phyloP scores from a whole-genome alignment of 495 filamentous ascomycete species.

The Podospora comata region DNA sequence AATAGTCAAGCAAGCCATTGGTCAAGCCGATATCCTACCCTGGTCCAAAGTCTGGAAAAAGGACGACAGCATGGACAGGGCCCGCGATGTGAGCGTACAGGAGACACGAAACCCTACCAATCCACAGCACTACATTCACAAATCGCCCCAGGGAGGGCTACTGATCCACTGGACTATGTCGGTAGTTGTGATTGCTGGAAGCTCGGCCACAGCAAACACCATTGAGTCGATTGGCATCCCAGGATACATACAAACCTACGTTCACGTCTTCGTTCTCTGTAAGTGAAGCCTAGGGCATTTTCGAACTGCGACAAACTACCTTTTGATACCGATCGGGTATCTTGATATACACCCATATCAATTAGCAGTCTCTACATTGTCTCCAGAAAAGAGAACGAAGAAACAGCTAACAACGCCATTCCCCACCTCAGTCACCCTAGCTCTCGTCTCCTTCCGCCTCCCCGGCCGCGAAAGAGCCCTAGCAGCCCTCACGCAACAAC shows the following conservation, averaged over 20 bases:
- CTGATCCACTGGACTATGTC: conserved; percentile 1
- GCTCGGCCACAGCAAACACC: neutral
- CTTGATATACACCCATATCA: too few relatives aligned
- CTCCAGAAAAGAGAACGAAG: too few relatives aligned
- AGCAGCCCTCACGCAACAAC: neutral
- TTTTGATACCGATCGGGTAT: too few relatives aligned
- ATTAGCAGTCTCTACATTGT: too few relatives aligned
- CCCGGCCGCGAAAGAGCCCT: neutral
- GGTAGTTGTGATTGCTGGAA: conserved; percentile 1
- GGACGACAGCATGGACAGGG: neutral
- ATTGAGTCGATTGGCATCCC: neutral
- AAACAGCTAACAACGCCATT: neutral
- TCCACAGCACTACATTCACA: neutral
- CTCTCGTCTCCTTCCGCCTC: neutral
- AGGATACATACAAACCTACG: conserved; percentile 3
- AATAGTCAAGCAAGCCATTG: conserved; percentile 1
- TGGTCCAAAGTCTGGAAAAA: conserved; percentile 6
- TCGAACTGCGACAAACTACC: too few relatives aligned
- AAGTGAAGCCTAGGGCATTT: neutral
- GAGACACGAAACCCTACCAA: neutral
- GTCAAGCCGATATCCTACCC: conserved; percentile 1
- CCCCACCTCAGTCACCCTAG: neutral
- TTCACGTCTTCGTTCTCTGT: conserved; percentile 2
- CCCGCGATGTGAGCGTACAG: neutral
- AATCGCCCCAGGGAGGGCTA: neutral